A percentile compares a stretch with the other conserved stretches of the same genome.
Conservation (phyloP, 75 land plant species). For the Cryptomeria japonica region DNA sequence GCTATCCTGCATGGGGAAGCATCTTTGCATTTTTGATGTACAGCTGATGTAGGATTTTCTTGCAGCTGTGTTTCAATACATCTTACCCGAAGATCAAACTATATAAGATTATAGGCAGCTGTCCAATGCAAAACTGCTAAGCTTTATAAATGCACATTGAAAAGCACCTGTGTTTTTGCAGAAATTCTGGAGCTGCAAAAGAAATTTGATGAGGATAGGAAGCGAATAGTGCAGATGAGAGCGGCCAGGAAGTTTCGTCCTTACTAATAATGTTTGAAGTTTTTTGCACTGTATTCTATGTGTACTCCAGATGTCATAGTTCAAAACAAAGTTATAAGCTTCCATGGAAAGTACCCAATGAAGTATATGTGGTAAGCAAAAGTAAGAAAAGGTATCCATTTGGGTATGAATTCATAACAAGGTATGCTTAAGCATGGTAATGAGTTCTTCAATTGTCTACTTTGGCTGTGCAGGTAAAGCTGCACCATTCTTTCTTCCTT, state of each 20-base stretch:
- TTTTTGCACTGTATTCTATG: background rate
- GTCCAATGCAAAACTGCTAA: background rate
- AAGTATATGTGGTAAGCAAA: background rate
- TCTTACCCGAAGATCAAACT: background rate
- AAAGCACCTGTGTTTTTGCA: conserved; percentile 25
- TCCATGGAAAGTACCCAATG: background rate
- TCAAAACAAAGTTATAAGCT: background rate
- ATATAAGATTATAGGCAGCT: background rate
- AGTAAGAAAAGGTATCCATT: background rate
- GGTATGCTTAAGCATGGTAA: background rate
- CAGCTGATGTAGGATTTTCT: background rate
- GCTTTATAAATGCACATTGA: background rate
- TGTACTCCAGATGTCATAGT: background rate
- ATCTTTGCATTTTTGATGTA: background rate
- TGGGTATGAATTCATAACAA: background rate
- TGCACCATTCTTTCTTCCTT: too few relatives aligned
- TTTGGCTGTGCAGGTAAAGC: background rate
- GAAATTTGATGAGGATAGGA: conserved; percentile 89
- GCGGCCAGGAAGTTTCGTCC: conserved; percentile 96
- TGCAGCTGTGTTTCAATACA: background rate
- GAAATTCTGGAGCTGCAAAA: conserved; percentile 82
- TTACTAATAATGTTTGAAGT: conserved; percentile 35
- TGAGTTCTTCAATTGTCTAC: background rate
- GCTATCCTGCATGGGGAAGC: background rate
- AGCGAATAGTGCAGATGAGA: conserved; percentile 72